Base-by-base conservation (phyloP, 2,329 filamentous ascomycete genomes). In the Neofusicoccum umdonicola region DNA sequence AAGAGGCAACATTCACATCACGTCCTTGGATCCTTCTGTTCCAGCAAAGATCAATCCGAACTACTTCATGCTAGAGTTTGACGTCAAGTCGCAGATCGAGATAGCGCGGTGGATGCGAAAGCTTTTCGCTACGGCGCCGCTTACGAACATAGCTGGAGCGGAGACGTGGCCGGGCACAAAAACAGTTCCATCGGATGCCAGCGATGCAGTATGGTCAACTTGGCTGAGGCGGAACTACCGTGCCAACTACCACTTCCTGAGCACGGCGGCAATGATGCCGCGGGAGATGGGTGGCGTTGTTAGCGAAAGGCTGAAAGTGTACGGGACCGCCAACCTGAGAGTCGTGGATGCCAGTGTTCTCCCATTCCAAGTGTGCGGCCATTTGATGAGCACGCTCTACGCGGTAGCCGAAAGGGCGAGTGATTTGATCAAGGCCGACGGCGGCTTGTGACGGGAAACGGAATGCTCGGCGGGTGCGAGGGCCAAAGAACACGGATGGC, bases 21-120 rank as follows among this genome's bases (percentile, higher is more conserved):
- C 67, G 0, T 80, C 78, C 0, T 48, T 76, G 0, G 71, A 80
- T 50, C 72, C 76, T 0, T 68, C 68, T 0, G 71, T 67, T 1
- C 68, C 75, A 13, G 80, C 81, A 0, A 48, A 66, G 1, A 80
- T 83, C 62, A 79, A 84, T 67, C 76, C 78, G 0, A 74, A 73
- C 9, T 82, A 81, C 52, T 72, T 82, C 54, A 73, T 72, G 7
- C 78, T 81, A 4, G 81, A 83, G 63, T 65, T 80, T 11, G 77
- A 82, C 45, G 64, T 83, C 11, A 71, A 77, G 4, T 76, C 77
- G 0, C 74, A 77, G 45, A n/a, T 50, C 8, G 70, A 73, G 19
- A 54, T 71, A 19, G 67, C 77, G 13, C 73, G 75, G 35, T 76
- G 72, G 45, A 67, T 78, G 15, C 74, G 72, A 3, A 75, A 66